Evolutionary conservation across 2,329 filamentous ascomycete genomes (phyloP).

Genomic region (Botrytis cinerea): DNA sequence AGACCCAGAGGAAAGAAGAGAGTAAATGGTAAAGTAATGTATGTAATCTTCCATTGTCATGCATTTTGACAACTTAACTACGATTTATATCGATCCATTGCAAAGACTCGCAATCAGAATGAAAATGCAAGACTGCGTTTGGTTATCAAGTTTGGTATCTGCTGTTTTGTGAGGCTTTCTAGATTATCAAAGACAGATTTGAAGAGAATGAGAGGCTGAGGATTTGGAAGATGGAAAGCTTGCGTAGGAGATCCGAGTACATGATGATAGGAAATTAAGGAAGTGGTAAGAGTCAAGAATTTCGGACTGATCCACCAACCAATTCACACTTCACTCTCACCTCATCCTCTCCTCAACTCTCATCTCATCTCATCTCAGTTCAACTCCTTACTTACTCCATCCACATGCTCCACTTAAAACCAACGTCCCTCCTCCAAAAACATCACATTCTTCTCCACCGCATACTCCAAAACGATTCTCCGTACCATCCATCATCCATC

Average conservation of each 20-base stretch:
- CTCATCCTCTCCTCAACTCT: not conserved
- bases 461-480: not conserved
- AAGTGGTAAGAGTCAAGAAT: not conserved
- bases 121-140: not conserved
- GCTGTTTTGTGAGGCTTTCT: not conserved
- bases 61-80: accelerated
- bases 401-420: not conserved
- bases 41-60: not conserved
- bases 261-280: not conserved
- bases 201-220: not conserved
- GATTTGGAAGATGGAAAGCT: not conserved
- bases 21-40: not conserved
- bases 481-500: too few relatives aligned
- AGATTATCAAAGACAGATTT: not conserved
- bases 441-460: not conserved
- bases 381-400: not conserved
- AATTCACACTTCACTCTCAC: not conserved
- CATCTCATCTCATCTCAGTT: not conserved
- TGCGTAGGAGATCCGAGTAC: not conserved
- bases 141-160: not conserved
- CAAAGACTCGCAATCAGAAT: not conserved
- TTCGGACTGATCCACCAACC: not conserved
- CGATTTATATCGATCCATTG: accelerated
- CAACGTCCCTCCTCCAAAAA: not conserved
- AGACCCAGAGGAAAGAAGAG: not conserved